Evolutionary conservation across 1,139 yeast genomes (phyloP), one percentile per base, ranked within the genome.

Genomic region (Candida tunisiensis): DNA sequence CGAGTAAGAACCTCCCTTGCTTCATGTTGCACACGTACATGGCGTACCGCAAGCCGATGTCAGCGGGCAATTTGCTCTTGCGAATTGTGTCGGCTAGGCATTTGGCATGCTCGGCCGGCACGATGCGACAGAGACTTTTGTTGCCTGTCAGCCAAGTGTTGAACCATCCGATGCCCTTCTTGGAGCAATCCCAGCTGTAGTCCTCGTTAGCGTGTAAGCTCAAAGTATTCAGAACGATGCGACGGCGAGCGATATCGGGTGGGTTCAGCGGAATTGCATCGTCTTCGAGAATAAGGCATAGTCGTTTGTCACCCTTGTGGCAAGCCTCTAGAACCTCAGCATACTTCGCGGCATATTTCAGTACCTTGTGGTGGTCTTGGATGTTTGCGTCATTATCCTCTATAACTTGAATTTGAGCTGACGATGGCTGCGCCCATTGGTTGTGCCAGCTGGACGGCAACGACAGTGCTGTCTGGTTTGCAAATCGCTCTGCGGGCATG

Each of bases 101-200:
- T 5, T 27, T 25, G 3, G 35, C 30, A 2, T 26, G 20, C 15
- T 28, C 26, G 19, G 21, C 24, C n/a, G 37, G 35, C n/a, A 35
- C 15, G 16, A 34, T 28, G 9, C 38, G 21, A 16, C 38, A 35
- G 6, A 30, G 26, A n/a, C 34, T 30, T 28, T 34, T 34, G 25
- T 35, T 35, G 3, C 37, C 38, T 6, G 38, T 35, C 11, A 27
- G 32, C 8, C 29, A 27, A 3, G 37, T 30, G 3, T 19, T 19
- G 10, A 35, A 15, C 28, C 31, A 32, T 8, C 37, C 37, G 8
- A 35, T 21, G 7, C 38, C 38, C 6, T 23, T 17, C 15, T 35
- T 35, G 10, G 38, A 35, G 25, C 38, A 34, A 31, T 35, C 38
- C 34, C 35, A 35, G 4, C 31, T 29, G n/a, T 26, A 17, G 6